Percentiles rank a stretch among this genome's conserved stretches.
These are phyloP conservation scores for Metschnikowia henanensis DNA, from an alignment of 805 yeast species.

Conservation along the genomic window DNA sequence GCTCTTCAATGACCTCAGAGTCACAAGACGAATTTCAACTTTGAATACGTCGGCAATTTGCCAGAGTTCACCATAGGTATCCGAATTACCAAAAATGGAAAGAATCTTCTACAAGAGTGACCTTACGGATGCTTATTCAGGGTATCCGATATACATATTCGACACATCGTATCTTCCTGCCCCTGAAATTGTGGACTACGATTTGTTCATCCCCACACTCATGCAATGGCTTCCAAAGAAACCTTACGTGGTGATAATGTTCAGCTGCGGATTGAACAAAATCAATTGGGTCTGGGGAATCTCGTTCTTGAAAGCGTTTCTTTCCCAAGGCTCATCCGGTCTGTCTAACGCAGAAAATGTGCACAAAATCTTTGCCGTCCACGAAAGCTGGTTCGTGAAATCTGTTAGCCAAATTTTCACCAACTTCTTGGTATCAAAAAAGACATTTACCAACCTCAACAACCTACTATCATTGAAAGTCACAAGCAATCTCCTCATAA, in stretches of 20 bases:
- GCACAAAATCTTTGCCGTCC: conserved; percentile 72
- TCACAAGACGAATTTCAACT: too few relatives aligned
- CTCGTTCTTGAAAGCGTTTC: conserved; percentile 52
- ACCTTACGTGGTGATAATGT: conserved; percentile 67
- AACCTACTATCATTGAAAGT: conserved; percentile 10
- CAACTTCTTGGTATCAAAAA: conserved; percentile 49
- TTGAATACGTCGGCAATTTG: too few relatives aligned
- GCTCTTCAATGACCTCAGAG: too few relatives aligned
- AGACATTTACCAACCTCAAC: conserved; percentile 28
- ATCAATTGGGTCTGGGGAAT: conserved; percentile 72
- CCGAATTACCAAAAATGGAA: too few relatives aligned
- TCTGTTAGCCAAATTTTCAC: conserved; percentile 71
- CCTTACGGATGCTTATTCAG: conserved; percentile 62
- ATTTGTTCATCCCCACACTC: conserved; percentile 57
- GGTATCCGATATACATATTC: conserved; percentile 71
- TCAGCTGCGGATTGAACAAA: conserved; percentile 77
- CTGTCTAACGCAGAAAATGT: conserved; percentile 50
- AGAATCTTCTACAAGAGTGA: conserved; percentile 57
- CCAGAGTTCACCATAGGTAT: too few relatives aligned
- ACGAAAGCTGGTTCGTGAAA: conserved; percentile 87
- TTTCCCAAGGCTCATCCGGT: conserved; percentile 45
- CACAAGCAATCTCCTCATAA: conserved; percentile 15
- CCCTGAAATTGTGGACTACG: conserved; percentile 42
- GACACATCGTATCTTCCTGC: conserved; percentile 82
- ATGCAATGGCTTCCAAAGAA: conserved; percentile 57